Evolutionary conservation across 768 basidiomycete species (phyloP), one percentile per base, ranked within the genome.

Genomic region (Hericium coralloides): DNA sequence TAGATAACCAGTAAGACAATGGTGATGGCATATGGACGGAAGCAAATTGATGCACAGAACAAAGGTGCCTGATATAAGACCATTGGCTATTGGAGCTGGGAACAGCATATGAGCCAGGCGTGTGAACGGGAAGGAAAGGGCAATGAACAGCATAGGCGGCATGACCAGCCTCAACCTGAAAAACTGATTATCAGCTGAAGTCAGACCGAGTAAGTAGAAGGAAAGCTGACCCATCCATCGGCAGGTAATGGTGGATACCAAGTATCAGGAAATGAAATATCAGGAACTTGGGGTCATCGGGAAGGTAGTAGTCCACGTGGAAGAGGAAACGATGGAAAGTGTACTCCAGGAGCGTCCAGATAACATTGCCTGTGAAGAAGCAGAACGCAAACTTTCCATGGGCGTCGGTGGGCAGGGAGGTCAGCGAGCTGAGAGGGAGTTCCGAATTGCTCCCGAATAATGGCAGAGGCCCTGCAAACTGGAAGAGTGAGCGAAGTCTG

Each of bases 271-370:
- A 99, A 68, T 99, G 97, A 23, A 98, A 68, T 45, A 84, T 83
- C 66, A 98, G 76, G 72, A 87, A 90, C 53, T 74, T 72, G 5
- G 87, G 86, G 57, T 74, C 77, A 70, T 99, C 97, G 2, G 97
- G 97, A 20, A 99, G 80, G 65, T 78, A 70, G 9, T 83, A 77
- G 67, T 99, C 97, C 64, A 99, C 74, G 70, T 99, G 97, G 83
- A 99, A 99, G 52, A 99, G 73, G 82, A 98, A 98, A 43, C 97
- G 87, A 72, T 99, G 97, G 65, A 99, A 73, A 12, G 77, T 74
- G 68, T 98, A 99, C 71, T 98, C 97, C 69, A 97, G 72, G 58
- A 97, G 68, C 0, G 97, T 98, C 95, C 95, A 99, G 56, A 95
- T 76, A 52, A 97, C 36, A 68, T 92, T 94, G 5, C 97, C 97